A percentile compares a stretch with the other conserved stretches of the same genome.
Conservation (phyloP, 306 rosid genomes). For the Acmispon strigosus region DNA sequence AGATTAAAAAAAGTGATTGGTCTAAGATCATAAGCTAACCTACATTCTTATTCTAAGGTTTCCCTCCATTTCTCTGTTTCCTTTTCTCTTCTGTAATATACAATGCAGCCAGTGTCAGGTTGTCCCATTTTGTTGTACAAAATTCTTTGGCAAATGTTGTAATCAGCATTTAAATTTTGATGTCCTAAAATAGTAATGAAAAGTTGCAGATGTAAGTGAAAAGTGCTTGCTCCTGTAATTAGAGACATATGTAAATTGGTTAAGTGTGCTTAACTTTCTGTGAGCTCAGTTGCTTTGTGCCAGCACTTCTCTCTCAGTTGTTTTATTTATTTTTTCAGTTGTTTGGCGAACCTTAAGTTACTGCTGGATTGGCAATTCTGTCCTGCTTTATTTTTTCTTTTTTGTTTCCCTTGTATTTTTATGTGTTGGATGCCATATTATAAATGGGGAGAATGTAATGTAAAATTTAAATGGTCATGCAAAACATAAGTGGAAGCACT, state of each 20-base stretch:
- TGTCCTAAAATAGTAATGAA: slow-evolving; percentile 25
- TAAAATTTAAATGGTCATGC: too few species aligned
- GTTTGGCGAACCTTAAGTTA: neutral
- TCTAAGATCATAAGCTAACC: slow-evolving; percentile 46
- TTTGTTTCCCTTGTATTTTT: neutral
- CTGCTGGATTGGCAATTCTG: neutral
- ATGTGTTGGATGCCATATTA: neutral
- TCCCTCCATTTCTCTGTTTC: neutral
- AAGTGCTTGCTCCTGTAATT: slow-evolving; percentile 14
- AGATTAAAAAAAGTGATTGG: slow-evolving; percentile 28
- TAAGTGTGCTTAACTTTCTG: neutral
- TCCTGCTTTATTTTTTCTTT: neutral
- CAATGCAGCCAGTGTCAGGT: slow-evolving; percentile 38
- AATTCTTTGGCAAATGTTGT: slow-evolving; percentile 53
- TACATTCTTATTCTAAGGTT: slow-evolving; percentile 40
- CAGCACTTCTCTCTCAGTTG: neutral
- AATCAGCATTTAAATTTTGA: slow-evolving; percentile 40
- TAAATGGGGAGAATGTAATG: neutral
- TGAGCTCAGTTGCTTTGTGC: neutral
- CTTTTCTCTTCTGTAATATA: slow-evolving; percentile 20
- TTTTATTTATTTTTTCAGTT: neutral
- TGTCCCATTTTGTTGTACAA: slow-evolving; percentile 62
- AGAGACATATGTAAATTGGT: slow-evolving; percentile 7
- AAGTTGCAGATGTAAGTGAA: slow-evolving; percentile 23
- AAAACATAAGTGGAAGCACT: too few species aligned